Percentiles rank a stretch among this genome's conserved stretches.
Evolutionary conservation across 2,329 filamentous ascomycete species (phyloP).

Genomic region (Tolypocladium guangdongense): DNA sequence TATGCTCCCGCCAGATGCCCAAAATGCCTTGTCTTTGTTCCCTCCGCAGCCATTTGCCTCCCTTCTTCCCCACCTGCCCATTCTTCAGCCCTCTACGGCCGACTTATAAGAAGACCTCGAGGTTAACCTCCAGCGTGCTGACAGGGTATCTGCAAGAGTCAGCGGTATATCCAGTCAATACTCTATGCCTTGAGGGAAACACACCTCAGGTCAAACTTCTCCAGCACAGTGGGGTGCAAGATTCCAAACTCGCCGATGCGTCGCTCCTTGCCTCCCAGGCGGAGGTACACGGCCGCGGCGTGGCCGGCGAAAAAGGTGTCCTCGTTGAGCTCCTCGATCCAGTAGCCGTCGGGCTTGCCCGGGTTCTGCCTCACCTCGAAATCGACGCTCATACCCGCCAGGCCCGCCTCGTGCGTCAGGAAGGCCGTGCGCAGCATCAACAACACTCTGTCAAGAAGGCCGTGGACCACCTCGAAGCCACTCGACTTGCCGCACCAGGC

Average conservation of each 20-base stretch:
- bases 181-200: slow-evolving; percentile 11
- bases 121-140: slow-evolving; percentile 87
- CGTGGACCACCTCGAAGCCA: slow-evolving; percentile 93
- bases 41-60: background rate
- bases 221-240: slow-evolving; percentile 81
- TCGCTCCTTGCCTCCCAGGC: slow-evolving; percentile 60
- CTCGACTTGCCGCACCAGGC: slow-evolving; percentile 90
- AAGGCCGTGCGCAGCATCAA: slow-evolving; percentile 82
- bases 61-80: background rate
- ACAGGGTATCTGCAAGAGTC: slow-evolving; percentile 60
- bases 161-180: background rate
- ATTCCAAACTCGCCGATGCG: slow-evolving; percentile 88
- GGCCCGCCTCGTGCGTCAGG: slow-evolving; percentile 62
- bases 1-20: background rate
- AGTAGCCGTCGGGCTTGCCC: slow-evolving; percentile 64
- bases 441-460: slow-evolving; percentile 83
- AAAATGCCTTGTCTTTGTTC: background rate
- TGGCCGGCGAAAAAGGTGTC: slow-evolving; percentile 87
- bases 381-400: slow-evolving; percentile 38
- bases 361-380: slow-evolving; percentile 43
- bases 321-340: slow-evolving; percentile 87
- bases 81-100: background rate
- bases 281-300: slow-evolving; percentile 72
- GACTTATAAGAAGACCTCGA: slow-evolving; percentile 75
- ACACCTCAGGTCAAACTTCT: slow-evolving; percentile 83